phyloP scores from a whole-genome alignment of 805 yeast genomes.

The Wickerhamiella vanderwaltii region DNA sequence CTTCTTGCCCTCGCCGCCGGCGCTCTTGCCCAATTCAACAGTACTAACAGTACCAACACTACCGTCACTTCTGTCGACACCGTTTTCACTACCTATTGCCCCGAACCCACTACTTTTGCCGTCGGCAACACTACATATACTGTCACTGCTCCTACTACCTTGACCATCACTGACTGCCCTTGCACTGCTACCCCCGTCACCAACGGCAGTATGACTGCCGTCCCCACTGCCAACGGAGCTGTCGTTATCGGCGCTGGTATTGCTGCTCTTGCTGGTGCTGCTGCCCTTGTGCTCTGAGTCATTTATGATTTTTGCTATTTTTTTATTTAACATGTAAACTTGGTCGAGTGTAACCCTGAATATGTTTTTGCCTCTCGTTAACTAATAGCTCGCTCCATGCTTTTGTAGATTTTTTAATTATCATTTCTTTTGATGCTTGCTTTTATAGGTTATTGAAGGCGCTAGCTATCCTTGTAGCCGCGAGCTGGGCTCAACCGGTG shows the following conservation, averaged over 20 bases:
- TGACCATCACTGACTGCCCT: slow-evolving; percentile 79
- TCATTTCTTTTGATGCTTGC: too few species aligned
- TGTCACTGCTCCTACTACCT: slow-evolving; percentile 66
- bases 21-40: background rate
- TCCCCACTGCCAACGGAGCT: slow-evolving; percentile 28
- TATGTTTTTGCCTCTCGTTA: too few species aligned
- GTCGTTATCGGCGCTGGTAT: slow-evolving; percentile 7
- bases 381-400: too few species aligned
- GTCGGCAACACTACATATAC: slow-evolving; percentile 60
- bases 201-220: slow-evolving; percentile 16
- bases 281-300: slow-evolving; percentile 6
- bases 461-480: too few species aligned
- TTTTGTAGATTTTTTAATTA: too few species aligned
- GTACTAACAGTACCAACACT: background rate
- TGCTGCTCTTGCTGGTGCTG: slow-evolving; percentile 6
- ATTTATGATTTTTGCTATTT: too few species aligned
- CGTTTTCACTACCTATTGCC: slow-evolving; percentile 34
- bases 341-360: too few species aligned
- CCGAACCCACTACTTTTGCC: slow-evolving; percentile 52
- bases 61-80: slow-evolving; percentile 10
- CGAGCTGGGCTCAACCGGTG: too few species aligned
- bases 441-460: too few species aligned
- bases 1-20: slow-evolving; percentile 1
- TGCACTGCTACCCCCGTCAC: slow-evolving; percentile 45
- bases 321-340: too few species aligned